phyloP scores from a whole-genome alignment of 2,329 filamentous ascomycete species.

The Nigrograna mackinnonii region DNA sequence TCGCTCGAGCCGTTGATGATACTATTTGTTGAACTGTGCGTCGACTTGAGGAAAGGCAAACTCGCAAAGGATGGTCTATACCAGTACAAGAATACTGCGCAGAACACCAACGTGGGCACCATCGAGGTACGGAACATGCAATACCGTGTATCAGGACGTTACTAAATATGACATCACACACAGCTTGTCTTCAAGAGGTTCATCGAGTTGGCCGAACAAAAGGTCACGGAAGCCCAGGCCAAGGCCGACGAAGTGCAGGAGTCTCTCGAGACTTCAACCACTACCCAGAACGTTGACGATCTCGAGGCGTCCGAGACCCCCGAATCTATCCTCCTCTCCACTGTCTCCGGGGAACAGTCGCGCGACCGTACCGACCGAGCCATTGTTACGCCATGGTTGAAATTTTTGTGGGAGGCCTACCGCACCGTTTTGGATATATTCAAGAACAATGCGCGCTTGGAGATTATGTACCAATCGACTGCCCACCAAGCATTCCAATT shows the following conservation, averaged over 20 bases:
- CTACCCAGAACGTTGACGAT: constrained; percentile 82
- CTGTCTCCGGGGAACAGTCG: constrained; percentile 96
- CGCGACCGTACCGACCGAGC: constrained; percentile 96
- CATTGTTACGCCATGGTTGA: constrained; percentile 98
- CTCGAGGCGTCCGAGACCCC: constrained; percentile 96
- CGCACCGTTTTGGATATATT: constrained; percentile 97
- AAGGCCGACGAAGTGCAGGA: constrained; percentile 97
- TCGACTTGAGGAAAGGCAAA: constrained; percentile 98
- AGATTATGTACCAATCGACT: constrained; percentile 97
- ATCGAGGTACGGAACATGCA: constrained; percentile 93
- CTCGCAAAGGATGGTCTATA: constrained; percentile 98
- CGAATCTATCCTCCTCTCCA: constrained; percentile 96
- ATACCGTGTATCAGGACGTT: too few species aligned
- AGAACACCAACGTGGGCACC: constrained; percentile 97
- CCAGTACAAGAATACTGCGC: constrained; percentile 99
- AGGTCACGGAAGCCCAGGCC: constrained; percentile 92
- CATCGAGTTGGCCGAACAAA: constrained; percentile 94
- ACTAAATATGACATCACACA: constrained; percentile 6
- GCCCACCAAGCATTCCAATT: constrained; percentile 99
- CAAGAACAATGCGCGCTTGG: constrained; percentile 96
- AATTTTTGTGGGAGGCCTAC: constrained; percentile 99
- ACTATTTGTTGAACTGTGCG: constrained; percentile 93
- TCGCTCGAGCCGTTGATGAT: constrained; percentile 98
- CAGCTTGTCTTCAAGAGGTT: constrained; percentile 90
- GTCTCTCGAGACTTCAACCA: constrained; percentile 74